Base-by-base conservation (phyloP, 371 early-diverging fungal genomes). In the Mucor plumbeus region DNA sequence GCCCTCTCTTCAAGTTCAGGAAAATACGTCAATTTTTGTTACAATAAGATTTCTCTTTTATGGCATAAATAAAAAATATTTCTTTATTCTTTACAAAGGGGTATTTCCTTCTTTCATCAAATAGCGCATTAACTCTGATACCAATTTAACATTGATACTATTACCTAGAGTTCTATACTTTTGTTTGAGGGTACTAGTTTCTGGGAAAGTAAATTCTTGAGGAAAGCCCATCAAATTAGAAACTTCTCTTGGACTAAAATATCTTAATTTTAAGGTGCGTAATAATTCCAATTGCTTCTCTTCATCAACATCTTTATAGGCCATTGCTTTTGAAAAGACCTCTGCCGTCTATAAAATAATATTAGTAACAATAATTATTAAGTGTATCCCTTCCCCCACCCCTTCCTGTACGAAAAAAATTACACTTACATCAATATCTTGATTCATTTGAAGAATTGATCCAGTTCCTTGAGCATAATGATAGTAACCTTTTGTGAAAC, bases 401-500 rank as follows among this genome's bases (percentile, higher is more conserved):
- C n/a, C 7, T 19, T 10, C 21, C 7, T 48, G 8, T 17, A 17
- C 17, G 5, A n/a, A 15, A 5, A 14, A 44, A n/a, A 21, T 19
- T 11, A 38, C 9, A 15, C 64, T 65, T 86, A 85, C 89, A 77
- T 87, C 70, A 17, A 73, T 71, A 14, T 79, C 80, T 35, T 74
- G 67, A 35, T 77, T 82, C 80, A 86, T 77, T 70, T 90, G 89
- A n/a, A 88, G 65, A 44, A 90, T 84, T 3, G 90, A 90, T 7
- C 90, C 95, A 0, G 91, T 92, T 19, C 89, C 92, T 67, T 94
- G 91, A 9, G 88, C 92, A 74, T 89, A 93, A 62, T 90, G 90
- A 59, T 79, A 82, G 68, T 94, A 95, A 0, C 90, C 91, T 76
- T 95, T 95, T 11, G 95, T 95, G 71, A 95, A 95, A 70, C 95